These are phyloP conservation scores for Primulina tabacum DNA, from an alignment of 257 asterid species.

Conservation along the genomic window DNA sequence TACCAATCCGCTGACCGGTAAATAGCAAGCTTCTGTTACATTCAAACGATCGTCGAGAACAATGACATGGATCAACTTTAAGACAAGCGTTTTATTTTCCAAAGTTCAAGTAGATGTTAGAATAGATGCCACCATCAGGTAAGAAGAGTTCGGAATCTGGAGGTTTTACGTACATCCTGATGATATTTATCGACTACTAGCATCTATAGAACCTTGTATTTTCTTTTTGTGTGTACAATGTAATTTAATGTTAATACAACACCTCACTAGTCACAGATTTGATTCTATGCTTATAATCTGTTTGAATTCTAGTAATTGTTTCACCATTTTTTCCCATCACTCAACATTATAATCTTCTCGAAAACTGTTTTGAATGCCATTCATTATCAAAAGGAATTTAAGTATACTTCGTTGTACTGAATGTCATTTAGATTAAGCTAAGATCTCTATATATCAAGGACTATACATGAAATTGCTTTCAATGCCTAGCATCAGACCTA, in stretches of 20 bases:
- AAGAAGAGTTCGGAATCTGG: constrained; percentile 14
- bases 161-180: constrained; percentile 7
- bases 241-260: constrained; percentile 21
- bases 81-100: constrained; percentile 4
- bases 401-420: neutral
- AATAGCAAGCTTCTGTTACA: constrained; percentile 20
- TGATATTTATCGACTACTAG: constrained; percentile 8
- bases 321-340: neutral
- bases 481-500: neutral
- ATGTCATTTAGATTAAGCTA: neutral
- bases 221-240: constrained; percentile 20
- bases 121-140: constrained; percentile 16
- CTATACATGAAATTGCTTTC: neutral
- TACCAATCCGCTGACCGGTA: constrained; percentile 38
- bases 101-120: constrained; percentile 18
- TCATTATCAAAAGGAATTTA: neutral
- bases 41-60: constrained; percentile 6
- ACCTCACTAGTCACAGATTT: constrained; percentile 18
- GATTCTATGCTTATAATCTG: constrained; percentile 18
- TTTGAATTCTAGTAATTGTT: neutral
- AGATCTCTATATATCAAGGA: neutral
- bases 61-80: constrained; percentile 11
- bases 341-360: neutral
- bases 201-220: constrained; percentile 12
- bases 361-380: neutral